Percentiles rank a stretch among this genome's conserved stretches.
Evolutionary conservation across 345 rosid species (phyloP).

Genomic region (Eucalyptus pauciflora): DNA sequence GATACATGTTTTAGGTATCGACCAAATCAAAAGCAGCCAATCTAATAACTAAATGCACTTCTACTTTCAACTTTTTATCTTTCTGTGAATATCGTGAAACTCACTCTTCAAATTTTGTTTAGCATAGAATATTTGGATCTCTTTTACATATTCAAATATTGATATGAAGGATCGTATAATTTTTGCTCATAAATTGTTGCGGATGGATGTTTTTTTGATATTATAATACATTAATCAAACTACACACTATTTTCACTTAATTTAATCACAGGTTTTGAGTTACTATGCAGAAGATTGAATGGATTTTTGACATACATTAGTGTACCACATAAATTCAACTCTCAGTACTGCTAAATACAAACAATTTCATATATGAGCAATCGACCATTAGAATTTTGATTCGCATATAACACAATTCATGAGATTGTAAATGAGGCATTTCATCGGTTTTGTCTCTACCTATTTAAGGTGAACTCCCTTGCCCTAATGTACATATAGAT

Average conservation of each 20-base stretch:
- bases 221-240: neutral
- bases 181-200: neutral
- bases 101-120: neutral
- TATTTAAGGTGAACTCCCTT: neutral
- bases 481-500: neutral
- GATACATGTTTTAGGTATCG: neutral
- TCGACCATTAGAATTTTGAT: neutral
- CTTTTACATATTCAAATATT: neutral
- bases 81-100: neutral
- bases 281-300: neutral
- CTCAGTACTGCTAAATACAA: neutral
- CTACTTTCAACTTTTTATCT: neutral
- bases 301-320: neutral
- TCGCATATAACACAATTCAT: neutral
- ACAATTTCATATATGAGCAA: neutral
- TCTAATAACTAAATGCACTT: neutral
- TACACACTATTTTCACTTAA: neutral
- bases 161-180: fast-evolving
- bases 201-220: neutral
- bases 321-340: neutral
- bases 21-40: neutral
- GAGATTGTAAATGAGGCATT: neutral
- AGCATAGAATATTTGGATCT: neutral
- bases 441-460: neutral
- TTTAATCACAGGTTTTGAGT: neutral